Base-by-base conservation (phyloP, 169 alveolate genomes). In the Plasmodium inui region DNA sequence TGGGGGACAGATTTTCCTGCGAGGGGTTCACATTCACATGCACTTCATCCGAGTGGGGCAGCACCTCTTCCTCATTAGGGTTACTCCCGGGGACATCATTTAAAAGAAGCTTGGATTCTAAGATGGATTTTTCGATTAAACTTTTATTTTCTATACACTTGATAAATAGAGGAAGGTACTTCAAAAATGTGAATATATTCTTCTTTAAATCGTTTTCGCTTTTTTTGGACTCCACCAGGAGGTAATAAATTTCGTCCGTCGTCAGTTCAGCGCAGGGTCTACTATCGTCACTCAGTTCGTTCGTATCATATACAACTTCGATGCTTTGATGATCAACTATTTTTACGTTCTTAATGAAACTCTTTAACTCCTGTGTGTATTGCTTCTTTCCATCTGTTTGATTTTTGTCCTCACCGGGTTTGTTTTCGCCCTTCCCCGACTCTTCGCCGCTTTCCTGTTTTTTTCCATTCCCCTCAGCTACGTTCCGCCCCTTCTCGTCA, bases 121-220 rank as follows among this genome's bases (percentile, higher is more conserved):
- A 76, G 28, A 86, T 86, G 12, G 79, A 34, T 19, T 74, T 86
- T 86, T 86, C 93, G n/a, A 74, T 73, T n/a, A 86, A 74, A 74
- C 86, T 86, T 76, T 86, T 86, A 55, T 74, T 74, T 86, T 86
- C 93, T 53, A 86, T 86, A 30, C 86, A 86, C 80, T 34, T 74
- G 39, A 86, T 86, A 76, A 86, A 86, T 5, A 86, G 28, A 55
- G 93, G 93, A 34, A 86, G 81, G 70, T 86, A 86, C 30, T 86
- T 86, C n/a, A 86, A 70, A 46, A 86, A 86, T 50, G 93, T 86
- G 19, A 74, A 86, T 14, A 86, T 86, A 28, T 86, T 86, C n/a
- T 86, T 86, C 44, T 86, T 86, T 55, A 50, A 86, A 53, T 86
- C 93, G 81, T 86, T 86, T 86, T 86, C 93, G 22, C 93, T 86